A percentile compares a stretch with the other conserved stretches of the same genome.
Conservation (phyloP, 75 land plant species). For the Pseudotsuga menziesii region DNA sequence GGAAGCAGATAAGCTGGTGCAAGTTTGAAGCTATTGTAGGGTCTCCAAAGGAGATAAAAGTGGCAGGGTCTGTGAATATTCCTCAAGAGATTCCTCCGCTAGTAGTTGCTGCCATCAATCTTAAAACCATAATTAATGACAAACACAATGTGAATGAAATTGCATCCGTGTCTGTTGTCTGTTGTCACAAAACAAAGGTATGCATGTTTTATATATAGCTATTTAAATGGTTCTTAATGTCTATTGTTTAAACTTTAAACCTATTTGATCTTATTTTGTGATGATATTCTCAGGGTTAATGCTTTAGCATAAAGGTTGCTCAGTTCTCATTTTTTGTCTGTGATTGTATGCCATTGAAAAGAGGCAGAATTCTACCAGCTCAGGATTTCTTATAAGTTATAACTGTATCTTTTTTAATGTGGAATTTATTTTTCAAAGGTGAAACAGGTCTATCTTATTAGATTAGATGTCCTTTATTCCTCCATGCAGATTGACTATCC, state of each 20-base stretch:
- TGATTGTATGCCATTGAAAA: neutral
- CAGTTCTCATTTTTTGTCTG: neutral
- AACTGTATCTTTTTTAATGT: no score
- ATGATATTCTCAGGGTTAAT: neutral
- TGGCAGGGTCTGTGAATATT: constrained; percentile 22
- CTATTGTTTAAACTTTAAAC: neutral
- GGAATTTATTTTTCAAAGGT: no score
- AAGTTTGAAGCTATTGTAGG: constrained; percentile 86
- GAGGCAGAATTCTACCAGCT: neutral
- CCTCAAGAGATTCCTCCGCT: constrained; percentile 71
- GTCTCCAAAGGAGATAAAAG: constrained; percentile 60
- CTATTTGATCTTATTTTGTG: neutral
- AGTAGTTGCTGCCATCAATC: constrained; percentile 71
- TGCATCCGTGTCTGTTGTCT: constrained; percentile 80
- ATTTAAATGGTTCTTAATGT: neutral
- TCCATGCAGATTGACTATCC: constrained; percentile 71
- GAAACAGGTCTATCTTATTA: no score
- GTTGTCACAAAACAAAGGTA: constrained; percentile 89
- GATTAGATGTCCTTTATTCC: neutral
- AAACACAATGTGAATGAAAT: constrained; percentile 82
- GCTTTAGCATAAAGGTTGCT: neutral
- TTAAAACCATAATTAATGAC: constrained; percentile 82
- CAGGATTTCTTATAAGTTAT: neutral
- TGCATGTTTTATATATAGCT: neutral
- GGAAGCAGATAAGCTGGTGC: constrained; percentile 94